Percentiles rank a stretch among this genome's conserved stretches.
phyloP scores from a whole-genome alignment of 139 green algal species.

The Micromonas commoda region DNA sequence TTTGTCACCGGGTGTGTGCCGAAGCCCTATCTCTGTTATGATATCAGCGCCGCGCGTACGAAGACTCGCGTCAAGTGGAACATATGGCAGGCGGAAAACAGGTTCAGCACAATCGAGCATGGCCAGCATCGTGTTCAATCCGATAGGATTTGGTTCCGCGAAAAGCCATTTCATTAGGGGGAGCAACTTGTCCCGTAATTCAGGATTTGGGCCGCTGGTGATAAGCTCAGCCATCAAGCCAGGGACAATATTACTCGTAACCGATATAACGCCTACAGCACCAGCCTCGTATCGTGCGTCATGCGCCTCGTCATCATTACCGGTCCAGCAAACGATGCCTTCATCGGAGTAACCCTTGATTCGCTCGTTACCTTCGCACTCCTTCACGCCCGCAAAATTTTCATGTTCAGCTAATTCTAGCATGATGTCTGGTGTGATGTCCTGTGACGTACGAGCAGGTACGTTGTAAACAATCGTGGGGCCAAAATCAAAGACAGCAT shows the following conservation, averaged over 20 bases:
- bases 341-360: conserved; percentile 62
- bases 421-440: conserved; percentile 88
- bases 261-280: conserved; percentile 77
- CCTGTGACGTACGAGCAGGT: conserved; percentile 80
- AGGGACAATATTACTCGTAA: conserved; percentile 91
- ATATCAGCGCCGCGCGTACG: background rate
- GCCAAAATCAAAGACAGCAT: conserved; percentile 70
- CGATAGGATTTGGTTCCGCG: conserved; percentile 91
- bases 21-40: background rate
- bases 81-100: conserved; percentile 88
- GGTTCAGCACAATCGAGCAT: conserved; percentile 83
- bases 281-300: conserved; percentile 62
- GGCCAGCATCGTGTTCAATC: conserved; percentile 84
- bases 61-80: conserved; percentile 53
- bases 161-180: conserved; percentile 86
- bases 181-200: conserved; percentile 48
- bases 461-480: conserved; percentile 98
- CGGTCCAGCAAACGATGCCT: conserved; percentile 84
- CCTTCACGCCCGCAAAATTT: conserved; percentile 81
- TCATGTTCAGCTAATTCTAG: conserved; percentile 56
- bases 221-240: conserved; percentile 75
- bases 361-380: conserved; percentile 83
- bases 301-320: conserved; percentile 97
- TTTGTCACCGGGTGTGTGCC: background rate
- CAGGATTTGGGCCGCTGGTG: conserved; percentile 46